phyloP scores from a whole-genome alignment of 2,329 filamentous ascomycete species.

The Exophiala aquamarina region DNA sequence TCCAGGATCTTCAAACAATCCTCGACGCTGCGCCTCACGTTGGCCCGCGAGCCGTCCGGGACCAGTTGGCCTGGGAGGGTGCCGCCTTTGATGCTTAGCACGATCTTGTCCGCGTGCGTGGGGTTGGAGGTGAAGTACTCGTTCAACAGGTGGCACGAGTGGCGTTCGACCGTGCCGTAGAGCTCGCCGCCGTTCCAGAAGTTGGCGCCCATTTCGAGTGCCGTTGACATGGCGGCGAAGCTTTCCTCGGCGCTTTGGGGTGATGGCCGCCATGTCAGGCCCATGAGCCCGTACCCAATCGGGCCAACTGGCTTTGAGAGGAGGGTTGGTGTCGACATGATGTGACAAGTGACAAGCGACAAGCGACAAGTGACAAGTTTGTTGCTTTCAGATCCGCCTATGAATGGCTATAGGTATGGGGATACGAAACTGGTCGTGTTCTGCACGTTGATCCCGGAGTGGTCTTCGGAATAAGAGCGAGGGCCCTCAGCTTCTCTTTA shows the following conservation, averaged over 20 bases:
- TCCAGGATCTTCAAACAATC: slow-evolving; percentile 53
- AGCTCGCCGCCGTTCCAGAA: slow-evolving; percentile 66
- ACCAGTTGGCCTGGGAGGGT: slow-evolving; percentile 35
- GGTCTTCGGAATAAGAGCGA: too few relatives aligned
- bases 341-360: too few relatives aligned
- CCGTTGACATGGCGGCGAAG: slow-evolving; percentile 57
- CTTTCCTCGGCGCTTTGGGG: slow-evolving; percentile 33
- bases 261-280: slow-evolving; percentile 36
- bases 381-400: too few relatives aligned
- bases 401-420: too few relatives aligned
- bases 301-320: slow-evolving; percentile 48
- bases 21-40: slow-evolving; percentile 59
- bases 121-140: slow-evolving; percentile 65
- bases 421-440: too few relatives aligned
- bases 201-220: slow-evolving; percentile 48
- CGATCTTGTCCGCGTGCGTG: slow-evolving; percentile 61
- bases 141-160: slow-evolving; percentile 60
- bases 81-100: slow-evolving; percentile 64
- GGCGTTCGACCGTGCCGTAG: slow-evolving; percentile 60
- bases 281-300: slow-evolving; percentile 51
- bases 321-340: slow-evolving; percentile 27
- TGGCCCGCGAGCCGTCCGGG: slow-evolving; percentile 55
- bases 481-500: too few relatives aligned
- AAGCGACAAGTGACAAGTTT: too few relatives aligned
- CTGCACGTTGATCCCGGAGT: too few relatives aligned